Conservation (phyloP, 83 land plant species). For the Picea abies region DNA sequence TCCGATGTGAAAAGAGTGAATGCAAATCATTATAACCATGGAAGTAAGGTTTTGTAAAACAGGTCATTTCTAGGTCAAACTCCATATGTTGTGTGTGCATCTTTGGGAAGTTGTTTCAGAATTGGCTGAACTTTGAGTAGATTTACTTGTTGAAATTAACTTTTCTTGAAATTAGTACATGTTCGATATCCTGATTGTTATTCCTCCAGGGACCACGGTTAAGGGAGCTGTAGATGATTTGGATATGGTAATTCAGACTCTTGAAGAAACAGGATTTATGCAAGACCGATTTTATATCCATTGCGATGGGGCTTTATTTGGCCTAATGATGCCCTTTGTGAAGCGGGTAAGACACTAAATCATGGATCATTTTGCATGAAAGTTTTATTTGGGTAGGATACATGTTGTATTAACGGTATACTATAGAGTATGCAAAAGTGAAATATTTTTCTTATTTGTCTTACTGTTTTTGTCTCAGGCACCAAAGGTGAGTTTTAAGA, state of each 20-base stretch:
- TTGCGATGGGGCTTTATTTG: conserved; percentile 98
- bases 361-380: not conserved
- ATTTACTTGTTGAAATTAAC: too few relatives aligned
- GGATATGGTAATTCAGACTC: conserved; percentile 83
- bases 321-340: conserved; percentile 99
- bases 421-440: too few relatives aligned
- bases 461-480: conserved; percentile 49
- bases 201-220: conserved; percentile 92
- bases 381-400: not conserved
- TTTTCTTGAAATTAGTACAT: not conserved
- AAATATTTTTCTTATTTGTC: not conserved
- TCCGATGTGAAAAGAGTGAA: not conserved
- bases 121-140: too few relatives aligned
- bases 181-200: not conserved
- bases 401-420: too few relatives aligned
- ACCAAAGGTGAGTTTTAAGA: conserved; percentile 93
- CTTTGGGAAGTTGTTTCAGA: not conserved
- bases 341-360: conserved; percentile 61
- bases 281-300: conserved; percentile 92
- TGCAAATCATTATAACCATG: not conserved
- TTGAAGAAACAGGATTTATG: conserved; percentile 82
- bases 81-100: not conserved
- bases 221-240: conserved; percentile 99
- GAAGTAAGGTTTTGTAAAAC: not conserved
- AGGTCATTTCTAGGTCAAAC: not conserved